These are phyloP conservation scores for Cladobotryum mycophilum DNA, from an alignment of 2,329 filamentous ascomycete genomes.

Conservation along the genomic window DNA sequence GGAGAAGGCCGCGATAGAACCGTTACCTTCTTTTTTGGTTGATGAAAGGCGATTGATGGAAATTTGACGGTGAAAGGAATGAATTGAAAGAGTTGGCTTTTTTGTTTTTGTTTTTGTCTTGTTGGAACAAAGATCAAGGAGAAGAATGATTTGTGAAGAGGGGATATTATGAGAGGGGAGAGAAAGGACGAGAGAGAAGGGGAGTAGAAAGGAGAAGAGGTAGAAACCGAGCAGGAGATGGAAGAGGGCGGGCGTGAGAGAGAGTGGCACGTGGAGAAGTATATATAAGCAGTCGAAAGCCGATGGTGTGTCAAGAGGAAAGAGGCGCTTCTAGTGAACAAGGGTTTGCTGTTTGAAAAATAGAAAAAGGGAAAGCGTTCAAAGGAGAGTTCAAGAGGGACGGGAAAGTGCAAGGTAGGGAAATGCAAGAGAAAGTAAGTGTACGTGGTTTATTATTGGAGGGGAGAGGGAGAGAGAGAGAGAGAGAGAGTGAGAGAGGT, in stretches of 20 bases:
- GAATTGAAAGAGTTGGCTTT: too few relatives aligned
- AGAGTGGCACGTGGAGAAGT: constrained; percentile 2
- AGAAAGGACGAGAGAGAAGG: neutral
- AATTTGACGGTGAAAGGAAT: too few relatives aligned
- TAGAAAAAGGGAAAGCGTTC: neutral
- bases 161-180: constrained; percentile 1
- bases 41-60: too few relatives aligned
- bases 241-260: neutral
- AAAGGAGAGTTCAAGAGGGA: too few relatives aligned
- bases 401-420: too few relatives aligned
- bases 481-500: too few relatives aligned
- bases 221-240: neutral
- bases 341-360: neutral
- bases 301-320: neutral
- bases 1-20: too few relatives aligned
- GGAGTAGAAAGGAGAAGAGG: neutral
- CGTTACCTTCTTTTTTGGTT: too few relatives aligned
- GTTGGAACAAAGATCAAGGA: neutral
- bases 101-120: too few relatives aligned
- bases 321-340: neutral
- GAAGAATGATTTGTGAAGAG: neutral
- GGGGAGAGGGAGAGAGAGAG: too few relatives aligned
- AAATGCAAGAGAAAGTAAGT: too few relatives aligned
- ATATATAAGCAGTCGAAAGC: neutral
- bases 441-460: too few relatives aligned